Evolutionary conservation across 2,329 filamentous ascomycete species (phyloP).

Genomic region (Graphilbum sp.): DNA sequence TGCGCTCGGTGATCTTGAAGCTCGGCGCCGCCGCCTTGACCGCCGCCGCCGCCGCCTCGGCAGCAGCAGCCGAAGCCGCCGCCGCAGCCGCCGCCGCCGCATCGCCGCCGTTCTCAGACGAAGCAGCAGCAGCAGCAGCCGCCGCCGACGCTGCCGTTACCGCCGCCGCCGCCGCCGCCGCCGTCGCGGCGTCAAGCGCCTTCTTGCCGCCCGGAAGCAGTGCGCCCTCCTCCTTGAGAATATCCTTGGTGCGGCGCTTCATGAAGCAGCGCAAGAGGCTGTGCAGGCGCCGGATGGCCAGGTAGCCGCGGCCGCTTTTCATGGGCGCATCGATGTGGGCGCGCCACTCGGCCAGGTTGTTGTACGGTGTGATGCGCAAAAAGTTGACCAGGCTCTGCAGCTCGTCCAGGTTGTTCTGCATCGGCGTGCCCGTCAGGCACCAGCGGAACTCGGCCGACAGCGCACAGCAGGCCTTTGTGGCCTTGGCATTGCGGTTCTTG

Average conservation of each 20-base stretch:
- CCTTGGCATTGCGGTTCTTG: conserved; percentile 95
- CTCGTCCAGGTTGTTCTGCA: conserved; percentile 97
- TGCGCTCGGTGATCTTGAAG: conserved; percentile 86
- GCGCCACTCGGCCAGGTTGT: conserved; percentile 75
- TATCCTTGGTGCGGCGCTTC: conserved; percentile 96
- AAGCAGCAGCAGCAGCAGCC: conserved; percentile 9
- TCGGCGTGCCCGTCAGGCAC: conserved; percentile 90
- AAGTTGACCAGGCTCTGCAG: conserved; percentile 88
- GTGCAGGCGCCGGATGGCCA: conserved; percentile 77
- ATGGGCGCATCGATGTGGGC: conserved; percentile 79
- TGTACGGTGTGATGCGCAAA: conserved; percentile 78
- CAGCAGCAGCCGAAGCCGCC: neutral
- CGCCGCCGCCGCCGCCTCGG: neutral
- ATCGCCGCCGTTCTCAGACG: no score
- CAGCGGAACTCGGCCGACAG: conserved; percentile 77
- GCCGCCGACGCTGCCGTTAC: neutral
- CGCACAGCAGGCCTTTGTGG: conserved; percentile 80
- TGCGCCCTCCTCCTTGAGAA: conserved; percentile 77
- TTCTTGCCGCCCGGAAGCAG: conserved; percentile 60
- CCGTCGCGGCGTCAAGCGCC: conserved; percentile 20
- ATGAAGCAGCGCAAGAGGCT: conserved; percentile 83
- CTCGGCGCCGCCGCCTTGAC: conserved; percentile 31
- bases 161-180: conserved; percentile 6
- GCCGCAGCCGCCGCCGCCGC: conserved; percentile 17
- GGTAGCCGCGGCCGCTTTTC: conserved; percentile 75